These are phyloP conservation scores for Beauveria sp. DNA, from an alignment of 2,329 filamentous ascomycete species.

Conservation along the genomic window DNA sequence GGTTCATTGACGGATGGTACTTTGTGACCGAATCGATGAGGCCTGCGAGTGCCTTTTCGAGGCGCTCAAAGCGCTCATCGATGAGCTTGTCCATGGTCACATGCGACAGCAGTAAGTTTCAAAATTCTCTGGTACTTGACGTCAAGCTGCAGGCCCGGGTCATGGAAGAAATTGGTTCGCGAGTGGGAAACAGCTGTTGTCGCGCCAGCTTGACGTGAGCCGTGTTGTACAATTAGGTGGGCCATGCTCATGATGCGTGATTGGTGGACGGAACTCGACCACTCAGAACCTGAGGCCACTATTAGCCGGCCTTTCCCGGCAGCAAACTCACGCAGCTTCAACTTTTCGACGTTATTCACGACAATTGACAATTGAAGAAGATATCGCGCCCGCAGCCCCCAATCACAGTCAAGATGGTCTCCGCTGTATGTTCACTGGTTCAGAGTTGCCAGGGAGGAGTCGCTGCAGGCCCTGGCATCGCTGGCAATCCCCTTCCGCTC, in stretches of 20 bases:
- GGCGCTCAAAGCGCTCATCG: conserved; percentile 54
- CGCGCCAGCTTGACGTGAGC: background rate
- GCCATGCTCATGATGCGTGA: background rate
- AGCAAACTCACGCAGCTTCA: conserved; percentile 10
- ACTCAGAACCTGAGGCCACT: conserved; percentile 11
- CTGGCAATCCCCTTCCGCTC: background rate
- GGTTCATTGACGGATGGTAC: conserved; percentile 65
- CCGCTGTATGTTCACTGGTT: conserved; percentile 25
- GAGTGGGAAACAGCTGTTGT: background rate
- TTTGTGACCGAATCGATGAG: conserved; percentile 75
- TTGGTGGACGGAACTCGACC: background rate
- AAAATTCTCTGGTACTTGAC: background rate
- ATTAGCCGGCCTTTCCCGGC: conserved; percentile 11
- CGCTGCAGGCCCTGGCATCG: background rate
- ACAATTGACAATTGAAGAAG: conserved; percentile 28
- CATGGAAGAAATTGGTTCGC: background rate
- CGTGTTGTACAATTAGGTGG: background rate
- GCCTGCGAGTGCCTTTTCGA: conserved; percentile 58
- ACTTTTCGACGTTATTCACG: conserved; percentile 2
- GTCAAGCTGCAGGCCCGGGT: background rate
- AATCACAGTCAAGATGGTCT: conserved; percentile 31
- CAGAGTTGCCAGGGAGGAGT: background rate
- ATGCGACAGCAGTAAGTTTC: background rate
- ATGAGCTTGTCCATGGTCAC: conserved; percentile 53
- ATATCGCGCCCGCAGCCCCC: conserved; percentile 22